Evolutionary conservation across 2,329 filamentous ascomycete genomes (phyloP).

Genomic region (Saccharata proteae): DNA sequence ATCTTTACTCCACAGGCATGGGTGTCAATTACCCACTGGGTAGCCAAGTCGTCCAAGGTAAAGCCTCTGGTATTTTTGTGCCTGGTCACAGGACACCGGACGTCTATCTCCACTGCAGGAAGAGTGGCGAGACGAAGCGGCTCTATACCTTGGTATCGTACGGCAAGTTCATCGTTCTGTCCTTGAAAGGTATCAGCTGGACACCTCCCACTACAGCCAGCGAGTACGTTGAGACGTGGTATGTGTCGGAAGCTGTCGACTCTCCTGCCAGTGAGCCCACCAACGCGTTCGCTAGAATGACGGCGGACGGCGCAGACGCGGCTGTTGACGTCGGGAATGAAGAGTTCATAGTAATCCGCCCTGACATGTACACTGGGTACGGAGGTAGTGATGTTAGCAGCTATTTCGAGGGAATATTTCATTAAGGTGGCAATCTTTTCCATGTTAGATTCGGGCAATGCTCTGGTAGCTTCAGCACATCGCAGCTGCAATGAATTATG

Average conservation of each 20-base stretch:
- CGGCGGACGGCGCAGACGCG: constrained; percentile 4
- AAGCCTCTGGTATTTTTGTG: constrained; percentile 5
- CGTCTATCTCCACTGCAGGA: constrained; percentile 4
- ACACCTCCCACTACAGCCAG: constrained; percentile 2
- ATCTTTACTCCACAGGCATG: constrained; percentile 14
- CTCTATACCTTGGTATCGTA: constrained; percentile 3
- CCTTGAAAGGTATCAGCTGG: constrained; percentile 2
- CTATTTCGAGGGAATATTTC: constrained; percentile 6
- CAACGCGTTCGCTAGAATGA: constrained; percentile 2
- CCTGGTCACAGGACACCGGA: constrained; percentile 7
- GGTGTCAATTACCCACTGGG: constrained; percentile 28
- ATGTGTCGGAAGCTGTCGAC: too few species aligned
- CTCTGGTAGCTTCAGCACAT: not conserved
- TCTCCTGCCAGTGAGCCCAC: not conserved
- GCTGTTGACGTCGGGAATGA: constrained; percentile 1
- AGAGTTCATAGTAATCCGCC: constrained; percentile 4
- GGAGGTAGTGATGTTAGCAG: constrained; percentile 3
- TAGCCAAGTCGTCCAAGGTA: constrained; percentile 3
- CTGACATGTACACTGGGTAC: constrained; percentile 8
- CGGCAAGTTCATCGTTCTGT: constrained; percentile 8
- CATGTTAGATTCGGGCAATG: not conserved
- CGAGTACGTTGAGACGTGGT: constrained; percentile 7
- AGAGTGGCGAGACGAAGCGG: constrained; percentile 2
- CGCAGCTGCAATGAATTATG: too few species aligned
- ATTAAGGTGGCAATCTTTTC: too few species aligned